Percentiles rank a stretch among this genome's conserved stretches.
Conservation (phyloP, 164 flowering plant genomes). For the Hamamelis virginiana region DNA sequence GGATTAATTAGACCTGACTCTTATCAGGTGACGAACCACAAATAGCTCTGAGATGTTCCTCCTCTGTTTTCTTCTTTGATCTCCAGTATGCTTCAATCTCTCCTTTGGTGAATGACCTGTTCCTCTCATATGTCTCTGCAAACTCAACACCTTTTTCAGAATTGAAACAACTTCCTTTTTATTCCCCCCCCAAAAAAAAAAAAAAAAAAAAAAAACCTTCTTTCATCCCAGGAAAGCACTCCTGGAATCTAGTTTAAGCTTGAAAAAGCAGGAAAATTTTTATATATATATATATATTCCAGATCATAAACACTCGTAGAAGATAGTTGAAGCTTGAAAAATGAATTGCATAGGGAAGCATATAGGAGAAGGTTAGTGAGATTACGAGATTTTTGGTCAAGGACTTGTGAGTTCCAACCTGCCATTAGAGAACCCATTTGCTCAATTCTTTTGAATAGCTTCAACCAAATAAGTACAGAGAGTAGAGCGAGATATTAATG, state of each 20-base stretch:
- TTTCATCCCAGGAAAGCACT: no score
- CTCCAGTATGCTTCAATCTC: conserved; percentile 78
- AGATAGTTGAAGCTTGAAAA: no score
- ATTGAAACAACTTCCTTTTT: no score
- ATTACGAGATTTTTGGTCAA: conserved; percentile 56
- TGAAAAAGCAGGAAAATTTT: no score
- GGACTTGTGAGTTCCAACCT: conserved; percentile 70
- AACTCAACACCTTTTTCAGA: not conserved
- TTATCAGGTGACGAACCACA: conserved; percentile 18
- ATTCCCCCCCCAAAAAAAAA: no score
- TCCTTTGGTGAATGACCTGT: conserved; percentile 64
- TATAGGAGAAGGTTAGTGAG: not conserved
- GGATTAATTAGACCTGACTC: conserved; percentile 12
- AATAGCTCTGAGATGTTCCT: conserved; percentile 54
- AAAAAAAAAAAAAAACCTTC: no score
- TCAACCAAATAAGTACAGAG: not conserved
- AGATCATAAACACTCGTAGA: no score
- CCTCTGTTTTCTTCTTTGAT: conserved; percentile 56
- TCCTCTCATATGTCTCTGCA: conserved; percentile 55
- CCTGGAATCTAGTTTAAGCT: no score
- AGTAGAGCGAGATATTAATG: no score
- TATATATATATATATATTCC: no score
- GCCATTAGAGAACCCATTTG: conserved; percentile 82
- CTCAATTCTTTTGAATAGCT: no score
- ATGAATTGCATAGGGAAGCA: not conserved